Evolutionary conservation across 2,329 filamentous ascomycete species (phyloP), one percentile per base, ranked within the genome.

Genomic region (Trichoderma pleuroti): DNA sequence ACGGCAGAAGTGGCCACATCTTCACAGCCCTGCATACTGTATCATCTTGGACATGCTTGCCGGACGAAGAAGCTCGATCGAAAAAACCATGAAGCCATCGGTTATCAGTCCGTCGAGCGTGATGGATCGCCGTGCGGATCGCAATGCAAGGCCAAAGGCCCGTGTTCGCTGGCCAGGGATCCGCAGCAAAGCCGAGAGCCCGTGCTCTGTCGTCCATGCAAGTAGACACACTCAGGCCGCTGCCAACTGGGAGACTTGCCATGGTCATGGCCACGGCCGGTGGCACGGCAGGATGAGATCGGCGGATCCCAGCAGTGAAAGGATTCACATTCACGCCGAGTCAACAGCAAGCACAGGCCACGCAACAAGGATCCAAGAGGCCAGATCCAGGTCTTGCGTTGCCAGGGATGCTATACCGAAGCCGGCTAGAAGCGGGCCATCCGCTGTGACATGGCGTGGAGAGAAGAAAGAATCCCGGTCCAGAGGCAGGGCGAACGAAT

Each of bases 191-290:
- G 61, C 68, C 68, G 52, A 64, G 52, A 64, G 68, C 60, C 68
- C 68, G 68, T 70, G 68, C 68, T 70, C 60, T 34, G 46, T 52
- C 49, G 34, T 64, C 61, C 63, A 71, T 71, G 70, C 70, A 67
- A 62, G 63, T 65, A 62, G 63, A 68, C 63, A 71, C 62, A 66
- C 61, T 24, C 63, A 42, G 30, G 42, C 61, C 16, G 11, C 30
- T 56, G 56, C 26, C 34, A 59, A 49, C 24, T 59, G 42, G 39
- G 21, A 46, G 16, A 56, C 30, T 59, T 59, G 68, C 42, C 39
- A 64, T 56, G 59, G 39, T 42, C 39, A 39, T 39, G 36, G 36
- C 36, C 36, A 39, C 18, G 36, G 42, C 42, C 24, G 12, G 49
- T 46, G 68, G 36, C 59, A 64, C 52, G 61, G 30, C 61, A 49